Evolutionary conservation across 345 rosid species (phyloP), one percentile per base, ranked within the genome.

Genomic region (Barbarea vulgaris): DNA sequence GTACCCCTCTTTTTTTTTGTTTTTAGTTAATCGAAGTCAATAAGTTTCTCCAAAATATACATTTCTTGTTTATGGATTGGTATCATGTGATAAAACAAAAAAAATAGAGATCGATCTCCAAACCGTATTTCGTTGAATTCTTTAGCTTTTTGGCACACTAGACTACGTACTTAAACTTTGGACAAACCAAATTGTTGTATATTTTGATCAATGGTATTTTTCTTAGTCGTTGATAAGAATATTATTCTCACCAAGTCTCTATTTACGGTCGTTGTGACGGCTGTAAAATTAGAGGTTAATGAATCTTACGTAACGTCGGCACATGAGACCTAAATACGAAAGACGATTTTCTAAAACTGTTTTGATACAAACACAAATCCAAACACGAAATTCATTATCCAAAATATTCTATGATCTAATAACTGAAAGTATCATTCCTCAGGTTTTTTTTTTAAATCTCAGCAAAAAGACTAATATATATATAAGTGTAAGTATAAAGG

Each of bases 171-270:
- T 39, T 39, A 39, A 41, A 41, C 46, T 13, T 13, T 41, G 59
- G 27, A 11, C 7, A 60, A 27, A 19, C 5, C 27, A 54, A 8
- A 17, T 33, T 30, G 25, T 46, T 56, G 59, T 56, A 66, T 55
- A 22, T 56, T 1, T 55, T 46, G 30, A 13, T 64, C 50, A 33
- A 17, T 55, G 5, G 12, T 34, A 6, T 22, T 53, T 50, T 18
- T 55, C 19, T n/a, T 74, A n/a, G 50, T 65, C 5, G 48, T 44
- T 56, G 50, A 55, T 14, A 9, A 14, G 1, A 24, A 13, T 12
- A n/a, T 24, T 13, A 12, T 17, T 8, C 31, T 46, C 50, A 55
- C 77, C 66, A 64, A 74, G 37, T 64, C 36, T 65, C 24, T 21
- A 46, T 37, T 41, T 31, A 44, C 41, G 25, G 57, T 54, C 64